These are phyloP conservation scores for Xerocomus brunneocitrinus DNA, from an alignment of 768 basidiomycete genomes.

Conservation along the genomic window DNA sequence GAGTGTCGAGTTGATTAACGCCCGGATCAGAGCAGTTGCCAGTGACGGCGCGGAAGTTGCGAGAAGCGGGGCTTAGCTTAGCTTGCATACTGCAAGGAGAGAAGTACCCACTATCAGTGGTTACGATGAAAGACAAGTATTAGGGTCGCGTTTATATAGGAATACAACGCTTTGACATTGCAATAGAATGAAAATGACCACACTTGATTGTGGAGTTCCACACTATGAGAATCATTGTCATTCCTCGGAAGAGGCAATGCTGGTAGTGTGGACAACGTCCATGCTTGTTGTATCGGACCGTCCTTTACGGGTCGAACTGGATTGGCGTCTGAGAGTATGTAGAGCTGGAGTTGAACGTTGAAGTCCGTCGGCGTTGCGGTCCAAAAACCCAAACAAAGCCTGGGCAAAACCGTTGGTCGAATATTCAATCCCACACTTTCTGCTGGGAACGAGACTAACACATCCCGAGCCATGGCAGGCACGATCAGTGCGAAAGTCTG, in stretches of 20 bases:
- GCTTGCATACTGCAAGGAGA: constrained; percentile 8
- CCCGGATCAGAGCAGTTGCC: neutral
- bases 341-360: too few relatives aligned
- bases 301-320: too few relatives aligned
- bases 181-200: constrained; percentile 14
- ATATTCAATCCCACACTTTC: too few relatives aligned
- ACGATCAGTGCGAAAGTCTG: neutral
- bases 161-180: constrained; percentile 23
- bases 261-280: neutral
- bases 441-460: too few relatives aligned
- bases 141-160: constrained; percentile 15
- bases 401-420: too few relatives aligned
- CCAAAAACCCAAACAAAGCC: too few relatives aligned
- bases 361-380: too few relatives aligned
- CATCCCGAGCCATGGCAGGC: neutral
- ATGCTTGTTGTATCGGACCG: too few relatives aligned
- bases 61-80: constrained; percentile 2
- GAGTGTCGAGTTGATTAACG: constrained; percentile 15
- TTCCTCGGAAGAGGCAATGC: constrained; percentile 12
- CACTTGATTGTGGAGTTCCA: constrained; percentile 17
- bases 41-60: constrained; percentile 3
- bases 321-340: too few relatives aligned
- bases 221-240: constrained; percentile 13
- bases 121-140: neutral
- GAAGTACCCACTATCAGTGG: constrained; percentile 1